phyloP scores from a whole-genome alignment of 208 protist genomes.

The Balamuthia mandrillaris region DNA sequence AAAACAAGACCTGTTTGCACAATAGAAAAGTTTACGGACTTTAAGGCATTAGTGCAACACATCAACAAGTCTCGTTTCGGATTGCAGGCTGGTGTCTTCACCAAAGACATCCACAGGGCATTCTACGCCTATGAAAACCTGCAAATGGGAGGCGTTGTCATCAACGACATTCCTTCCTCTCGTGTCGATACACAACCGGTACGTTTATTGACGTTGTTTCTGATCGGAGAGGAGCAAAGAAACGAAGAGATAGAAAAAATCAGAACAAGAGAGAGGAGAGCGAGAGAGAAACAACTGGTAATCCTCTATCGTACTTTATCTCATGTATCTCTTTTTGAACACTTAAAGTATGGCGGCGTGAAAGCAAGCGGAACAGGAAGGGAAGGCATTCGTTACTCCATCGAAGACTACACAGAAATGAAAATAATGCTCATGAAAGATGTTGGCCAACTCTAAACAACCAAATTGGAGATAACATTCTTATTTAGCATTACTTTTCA shows the following conservation, averaged over 20 bases:
- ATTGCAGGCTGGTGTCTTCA: slow-evolving; percentile 57
- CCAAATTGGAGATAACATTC: too few relatives aligned
- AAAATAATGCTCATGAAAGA: slow-evolving; percentile 34
- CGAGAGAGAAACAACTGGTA: neutral
- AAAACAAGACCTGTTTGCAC: neutral
- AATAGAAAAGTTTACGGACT: slow-evolving; percentile 34
- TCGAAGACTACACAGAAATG: slow-evolving; percentile 40
- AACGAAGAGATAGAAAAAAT: neutral
- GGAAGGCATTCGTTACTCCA: slow-evolving; percentile 59
- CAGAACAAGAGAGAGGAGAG: neutral
- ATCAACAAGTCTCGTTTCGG: slow-evolving; percentile 52
- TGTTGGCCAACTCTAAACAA: slow-evolving; percentile 21
- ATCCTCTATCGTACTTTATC: neutral
- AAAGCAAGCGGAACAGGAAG: slow-evolving; percentile 60
- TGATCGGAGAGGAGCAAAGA: neutral
- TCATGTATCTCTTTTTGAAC: neutral
- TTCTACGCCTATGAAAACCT: slow-evolving; percentile 54
- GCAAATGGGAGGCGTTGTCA: slow-evolving; percentile 60
- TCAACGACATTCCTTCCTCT: slow-evolving; percentile 58
- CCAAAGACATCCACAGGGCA: neutral
- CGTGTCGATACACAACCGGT: slow-evolving; percentile 18
- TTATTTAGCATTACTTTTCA: slow-evolving; percentile 40
- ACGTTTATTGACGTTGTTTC: neutral
- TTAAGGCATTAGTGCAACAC: neutral
- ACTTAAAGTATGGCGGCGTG: slow-evolving; percentile 58